Conservation (phyloP, 2,329 filamentous ascomycete species). For the Phaeomoniella chlamydospora region DNA sequence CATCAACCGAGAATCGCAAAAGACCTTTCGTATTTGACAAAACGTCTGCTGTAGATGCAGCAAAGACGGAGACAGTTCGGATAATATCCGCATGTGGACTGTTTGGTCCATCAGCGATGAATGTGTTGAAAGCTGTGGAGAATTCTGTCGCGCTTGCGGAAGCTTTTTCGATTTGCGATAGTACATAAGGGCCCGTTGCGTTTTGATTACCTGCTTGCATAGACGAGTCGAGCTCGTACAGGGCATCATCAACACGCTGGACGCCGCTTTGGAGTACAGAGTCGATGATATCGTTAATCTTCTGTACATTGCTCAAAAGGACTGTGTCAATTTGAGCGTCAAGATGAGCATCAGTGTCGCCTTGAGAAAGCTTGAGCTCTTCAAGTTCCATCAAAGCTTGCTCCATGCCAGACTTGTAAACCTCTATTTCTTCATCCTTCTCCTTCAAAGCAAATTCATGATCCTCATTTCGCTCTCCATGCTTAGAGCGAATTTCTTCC, state of each 20-base stretch:
- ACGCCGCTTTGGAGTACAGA: slow-evolving; percentile 89
- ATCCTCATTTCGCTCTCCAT: slow-evolving; percentile 69
- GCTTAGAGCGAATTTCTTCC: slow-evolving; percentile 66
- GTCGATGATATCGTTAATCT: slow-evolving; percentile 96
- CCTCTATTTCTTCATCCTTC: slow-evolving; percentile 94
- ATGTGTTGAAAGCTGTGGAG: slow-evolving; percentile 95
- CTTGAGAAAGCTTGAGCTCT: slow-evolving; percentile 59
- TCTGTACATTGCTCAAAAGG: slow-evolving; percentile 71
- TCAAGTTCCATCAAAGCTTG: slow-evolving; percentile 87
- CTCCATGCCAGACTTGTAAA: slow-evolving; percentile 97
- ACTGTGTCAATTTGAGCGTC: slow-evolving; percentile 87
- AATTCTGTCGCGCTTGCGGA: slow-evolving; percentile 92
- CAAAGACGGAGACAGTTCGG: slow-evolving; percentile 78
- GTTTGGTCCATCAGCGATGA: slow-evolving; percentile 90
- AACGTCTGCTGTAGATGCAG: slow-evolving; percentile 78
- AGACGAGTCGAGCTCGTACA: slow-evolving; percentile 92
- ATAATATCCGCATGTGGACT: slow-evolving; percentile 83
- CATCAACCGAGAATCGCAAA: slow-evolving; percentile 80
- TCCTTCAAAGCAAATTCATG: slow-evolving; percentile 75
- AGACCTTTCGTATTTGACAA: slow-evolving; percentile 94
- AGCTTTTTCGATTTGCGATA: slow-evolving; percentile 95
- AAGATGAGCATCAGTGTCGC: slow-evolving; percentile 62
- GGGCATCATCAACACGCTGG: slow-evolving; percentile 82
- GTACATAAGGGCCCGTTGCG: slow-evolving; percentile 81
- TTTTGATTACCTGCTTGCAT: slow-evolving; percentile 99